Base-by-base conservation (phyloP, 73 alveolate genomes). In the Paramecium primaurelia region DNA sequence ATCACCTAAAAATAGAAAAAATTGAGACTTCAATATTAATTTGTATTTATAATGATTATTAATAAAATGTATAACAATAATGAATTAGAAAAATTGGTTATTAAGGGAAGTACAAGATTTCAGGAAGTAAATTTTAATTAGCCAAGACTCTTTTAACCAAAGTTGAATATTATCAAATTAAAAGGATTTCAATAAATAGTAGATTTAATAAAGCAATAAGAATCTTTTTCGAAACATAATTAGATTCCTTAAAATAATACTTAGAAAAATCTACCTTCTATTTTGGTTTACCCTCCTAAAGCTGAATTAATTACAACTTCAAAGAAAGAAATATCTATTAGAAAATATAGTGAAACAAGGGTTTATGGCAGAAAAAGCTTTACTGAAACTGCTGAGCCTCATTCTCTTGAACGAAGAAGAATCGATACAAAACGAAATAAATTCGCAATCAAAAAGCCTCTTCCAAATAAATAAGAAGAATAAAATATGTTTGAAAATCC, bases 131-230 rank as follows among this genome's bases (percentile, higher is more conserved):
- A 73, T 73, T 40, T 73, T 5, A 34, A 73, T 73, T 18, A 73
- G 26, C 68, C 87, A 12, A 73, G 87, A 73, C 87, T 40, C 20
- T 73, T 36, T 38, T 40, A 73, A 36, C 87, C 87, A 34, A 73
- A 73, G 47, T 36, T 73, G 34, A 73, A 73, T 30, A 40, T 73
- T 4, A 73, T 73, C 60, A 73, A 73, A 10, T 73, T 73, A 73
- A 73, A 73, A 73, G 87, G 87, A 73, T 73, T 73, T 40, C 87
- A 73, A 73, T 40, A 73, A 34, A 4, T 73, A 37, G 87, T 73
- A 37, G 87, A 73, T 40, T 25, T 73, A 34, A 73, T 73, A 4
- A 73, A 73, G 26, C 59, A 73, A 40, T 37, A 73, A 37, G 87
- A 73, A 73, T 20, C 59, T n/a, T 36, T 30, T 22, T 73, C 58